Percentiles rank a stretch among this genome's conserved stretches.
phyloP scores from a whole-genome alignment of 306 rosid species.

The Heteromeles arbutifolia region DNA sequence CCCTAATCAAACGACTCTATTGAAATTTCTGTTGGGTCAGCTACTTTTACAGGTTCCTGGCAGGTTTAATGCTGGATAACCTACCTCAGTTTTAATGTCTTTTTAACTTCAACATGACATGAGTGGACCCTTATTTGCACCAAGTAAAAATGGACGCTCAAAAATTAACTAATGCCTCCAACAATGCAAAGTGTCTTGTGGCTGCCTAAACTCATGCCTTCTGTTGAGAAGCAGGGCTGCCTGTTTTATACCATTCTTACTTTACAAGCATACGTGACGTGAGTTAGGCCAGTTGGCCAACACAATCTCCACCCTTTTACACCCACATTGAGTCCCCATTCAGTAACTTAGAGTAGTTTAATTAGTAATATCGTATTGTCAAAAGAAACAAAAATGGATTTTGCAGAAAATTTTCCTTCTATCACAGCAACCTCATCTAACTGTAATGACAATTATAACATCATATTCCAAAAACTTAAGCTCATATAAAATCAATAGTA shows the following conservation, averaged over 20 bases:
- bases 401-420: not conserved
- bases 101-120: not conserved
- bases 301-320: not conserved
- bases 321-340: not conserved
- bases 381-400: not conserved
- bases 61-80: no score
- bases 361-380: not conserved
- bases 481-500: not conserved
- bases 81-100: not conserved
- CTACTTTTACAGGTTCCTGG: not conserved
- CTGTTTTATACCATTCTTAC: no score
- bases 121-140: not conserved
- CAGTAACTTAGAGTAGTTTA: not conserved
- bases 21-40: not conserved
- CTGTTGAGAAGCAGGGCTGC: not conserved
- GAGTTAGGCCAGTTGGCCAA: not conserved
- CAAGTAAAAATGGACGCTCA: not conserved
- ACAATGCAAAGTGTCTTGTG: not conserved
- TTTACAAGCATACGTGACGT: not conserved
- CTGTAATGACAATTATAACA: not conserved
- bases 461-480: not conserved
- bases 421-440: not conserved
- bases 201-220: not conserved
- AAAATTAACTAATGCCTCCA: not conserved
- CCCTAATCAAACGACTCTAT: no score